Evolutionary conservation across 768 basidiomycete genomes (phyloP), one percentile per base, ranked within the genome.

Genomic region (Termitomyces eurrhizus): DNA sequence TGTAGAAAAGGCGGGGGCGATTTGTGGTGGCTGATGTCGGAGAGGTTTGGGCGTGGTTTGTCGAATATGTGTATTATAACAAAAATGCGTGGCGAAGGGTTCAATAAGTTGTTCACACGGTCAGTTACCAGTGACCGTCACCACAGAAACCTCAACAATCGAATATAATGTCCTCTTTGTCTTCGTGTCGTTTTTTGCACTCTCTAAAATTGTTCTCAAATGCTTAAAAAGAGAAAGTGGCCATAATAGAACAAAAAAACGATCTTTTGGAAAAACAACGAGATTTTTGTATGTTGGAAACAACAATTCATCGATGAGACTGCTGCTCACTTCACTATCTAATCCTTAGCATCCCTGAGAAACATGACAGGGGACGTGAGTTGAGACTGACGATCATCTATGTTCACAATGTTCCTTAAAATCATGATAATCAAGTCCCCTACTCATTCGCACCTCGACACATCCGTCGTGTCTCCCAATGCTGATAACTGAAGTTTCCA

Each of bases 51-150:
- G 41, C 41, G 18, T 46, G 45, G 50, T 29, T 39, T 39, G 49
- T 44, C 35, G 26, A 24, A 32, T 42, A n/a, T 55, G 54, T 42
- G 29, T 29, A 29, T 29, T 29, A 54, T 55, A 24, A 24, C 39
- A 44, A 59, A 63, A 63, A 60, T 26, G 50, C 50, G 49, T 49
- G 49, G 58, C 21, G n/a, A 48, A 60, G 50, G 62, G 62, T 56
- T 59, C 29, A 26, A 33, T 29, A 18, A 26, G n/a, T 56, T 24
- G 55, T 63, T 63, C 62, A 48, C 62, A 63, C 62, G 62, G 54
- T 63, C 62, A 26, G 29, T 54, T 54, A 35, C 33, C 14, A 21
- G 26, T 18, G 26, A 52, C 42, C 56, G 48, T 52, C 61, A 53
- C 36, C 49, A 51, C 26, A 7, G 16, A 12, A n/a, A 18, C 18